Conservation (phyloP, 1,284 basidiomycete genomes). For the Sporisorium iseilematis-ciliati region DNA sequence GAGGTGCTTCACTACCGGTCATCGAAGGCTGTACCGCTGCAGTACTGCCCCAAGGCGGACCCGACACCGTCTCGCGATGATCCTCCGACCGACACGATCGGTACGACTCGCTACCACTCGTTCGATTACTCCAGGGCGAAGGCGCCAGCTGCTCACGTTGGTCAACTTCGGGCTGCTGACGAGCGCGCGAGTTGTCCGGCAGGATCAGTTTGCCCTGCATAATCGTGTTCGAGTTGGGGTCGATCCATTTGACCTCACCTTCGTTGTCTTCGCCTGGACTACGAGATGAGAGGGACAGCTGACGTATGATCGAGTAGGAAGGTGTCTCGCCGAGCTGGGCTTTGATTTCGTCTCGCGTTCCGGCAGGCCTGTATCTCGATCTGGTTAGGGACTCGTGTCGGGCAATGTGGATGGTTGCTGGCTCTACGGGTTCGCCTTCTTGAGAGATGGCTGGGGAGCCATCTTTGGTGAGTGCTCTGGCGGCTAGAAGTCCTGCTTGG, state of each 20-base stretch:
- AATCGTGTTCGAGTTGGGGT: background rate
- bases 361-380: conserved; percentile 19
- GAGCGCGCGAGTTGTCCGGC: background rate
- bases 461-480: background rate
- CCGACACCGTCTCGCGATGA: no score
- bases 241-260: background rate
- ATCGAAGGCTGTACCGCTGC: background rate
- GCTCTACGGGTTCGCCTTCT: background rate
- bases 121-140: background rate
- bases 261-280: background rate
- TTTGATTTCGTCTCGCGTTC: conserved; percentile 23
- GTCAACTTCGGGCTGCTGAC: background rate
- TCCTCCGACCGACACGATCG: background rate
- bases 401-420: background rate
- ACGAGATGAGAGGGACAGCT: background rate
- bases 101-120: background rate
- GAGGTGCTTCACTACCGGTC: background rate
- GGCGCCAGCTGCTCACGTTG: background rate
- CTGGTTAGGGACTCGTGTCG: background rate
- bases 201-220: background rate
- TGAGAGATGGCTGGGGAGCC: background rate
- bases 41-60: no score
- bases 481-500: background rate
- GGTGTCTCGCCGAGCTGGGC: conserved; percentile 22
- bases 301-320: background rate